Conservation (phyloP, 768 basidiomycete genomes). For the Hypholoma sublateritium region DNA sequence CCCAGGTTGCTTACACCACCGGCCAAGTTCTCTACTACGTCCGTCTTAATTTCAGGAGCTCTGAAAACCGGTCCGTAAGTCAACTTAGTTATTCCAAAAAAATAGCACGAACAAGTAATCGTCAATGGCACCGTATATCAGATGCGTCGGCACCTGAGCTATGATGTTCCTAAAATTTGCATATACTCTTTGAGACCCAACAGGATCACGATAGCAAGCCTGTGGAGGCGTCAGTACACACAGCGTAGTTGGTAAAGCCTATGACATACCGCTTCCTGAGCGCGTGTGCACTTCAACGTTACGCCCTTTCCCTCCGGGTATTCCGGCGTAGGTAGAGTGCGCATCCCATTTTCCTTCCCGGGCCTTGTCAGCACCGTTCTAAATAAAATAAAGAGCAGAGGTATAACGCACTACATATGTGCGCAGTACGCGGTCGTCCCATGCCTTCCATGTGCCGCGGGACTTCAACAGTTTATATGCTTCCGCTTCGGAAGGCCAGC, state of each 20-base stretch:
- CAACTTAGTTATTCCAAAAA: neutral
- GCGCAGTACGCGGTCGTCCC: slow-evolving; percentile 49
- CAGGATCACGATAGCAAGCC: slow-evolving; percentile 43
- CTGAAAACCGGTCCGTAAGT: slow-evolving; percentile 18
- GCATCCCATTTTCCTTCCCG: slow-evolving; percentile 41
- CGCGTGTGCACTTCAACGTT: slow-evolving; percentile 46
- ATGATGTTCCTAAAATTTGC: slow-evolving; percentile 29
- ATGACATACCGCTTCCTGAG: slow-evolving; percentile 42
- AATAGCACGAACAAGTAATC: slow-evolving; percentile 38
- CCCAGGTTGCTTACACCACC: slow-evolving; percentile 37
- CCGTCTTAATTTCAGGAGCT: slow-evolving; percentile 33
- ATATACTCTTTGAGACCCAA: slow-evolving; percentile 33
- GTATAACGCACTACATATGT: slow-evolving; percentile 37
- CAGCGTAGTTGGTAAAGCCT: neutral
- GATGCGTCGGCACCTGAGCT: slow-evolving; percentile 37
- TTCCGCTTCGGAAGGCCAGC: slow-evolving; percentile 51
- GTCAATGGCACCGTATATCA: slow-evolving; percentile 45
- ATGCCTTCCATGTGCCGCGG: slow-evolving; percentile 40
- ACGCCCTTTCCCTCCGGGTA: slow-evolving; percentile 48
- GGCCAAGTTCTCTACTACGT: slow-evolving; percentile 31
- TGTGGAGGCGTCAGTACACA: slow-evolving; percentile 10
- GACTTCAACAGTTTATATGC: slow-evolving; percentile 39
- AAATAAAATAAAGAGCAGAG: neutral
- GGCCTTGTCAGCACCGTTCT: neutral
- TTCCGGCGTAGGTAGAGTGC: slow-evolving; percentile 37